Conservation (phyloP, 495 filamentous ascomycete genomes). For the Talaromyces adpressus region DNA sequence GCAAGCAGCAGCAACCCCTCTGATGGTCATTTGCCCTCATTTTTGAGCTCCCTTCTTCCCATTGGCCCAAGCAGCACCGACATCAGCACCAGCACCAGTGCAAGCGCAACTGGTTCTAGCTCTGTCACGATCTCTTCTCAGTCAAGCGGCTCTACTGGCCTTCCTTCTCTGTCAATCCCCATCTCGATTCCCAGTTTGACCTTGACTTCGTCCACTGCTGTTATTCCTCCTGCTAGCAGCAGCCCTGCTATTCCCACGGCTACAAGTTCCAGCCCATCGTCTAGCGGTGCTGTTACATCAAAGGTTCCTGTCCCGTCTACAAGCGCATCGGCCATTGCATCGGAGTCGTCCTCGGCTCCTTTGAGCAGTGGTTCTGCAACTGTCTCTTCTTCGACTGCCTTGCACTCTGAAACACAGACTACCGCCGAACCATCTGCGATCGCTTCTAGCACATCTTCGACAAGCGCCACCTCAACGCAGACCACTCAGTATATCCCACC, state of each 20-base stretch:
- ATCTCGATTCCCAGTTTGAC: background rate
- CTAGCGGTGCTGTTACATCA: conserved; percentile 1
- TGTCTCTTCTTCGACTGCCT: conserved; percentile 12
- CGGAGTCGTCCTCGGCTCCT: background rate
- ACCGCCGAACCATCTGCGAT: conserved; percentile 17
- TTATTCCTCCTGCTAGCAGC: conserved; percentile 8
- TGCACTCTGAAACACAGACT: conserved; percentile 12
- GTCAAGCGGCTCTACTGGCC: background rate
- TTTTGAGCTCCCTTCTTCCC: background rate
- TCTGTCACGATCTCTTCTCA: background rate
- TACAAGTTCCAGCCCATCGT: conserved; percentile 1
- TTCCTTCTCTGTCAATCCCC: conserved; percentile 7
- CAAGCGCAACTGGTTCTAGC: conserved; percentile 5
- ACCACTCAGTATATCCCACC: conserved; percentile 30
- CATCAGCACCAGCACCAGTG: conserved; percentile 5
- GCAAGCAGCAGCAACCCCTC: background rate
- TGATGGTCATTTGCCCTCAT: conserved; percentile 7
- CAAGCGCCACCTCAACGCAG: conserved; percentile 33
- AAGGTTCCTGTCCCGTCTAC: background rate
- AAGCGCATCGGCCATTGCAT: background rate
- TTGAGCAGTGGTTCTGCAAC: conserved; percentile 14
- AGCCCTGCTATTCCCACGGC: conserved; percentile 12
- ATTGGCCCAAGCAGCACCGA: conserved; percentile 10
- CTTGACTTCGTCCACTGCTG: conserved; percentile 8
- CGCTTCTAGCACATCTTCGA: conserved; percentile 30